Base-by-base conservation (phyloP, 1,284 basidiomycete species). In the Moesziomyces globuligerus region DNA sequence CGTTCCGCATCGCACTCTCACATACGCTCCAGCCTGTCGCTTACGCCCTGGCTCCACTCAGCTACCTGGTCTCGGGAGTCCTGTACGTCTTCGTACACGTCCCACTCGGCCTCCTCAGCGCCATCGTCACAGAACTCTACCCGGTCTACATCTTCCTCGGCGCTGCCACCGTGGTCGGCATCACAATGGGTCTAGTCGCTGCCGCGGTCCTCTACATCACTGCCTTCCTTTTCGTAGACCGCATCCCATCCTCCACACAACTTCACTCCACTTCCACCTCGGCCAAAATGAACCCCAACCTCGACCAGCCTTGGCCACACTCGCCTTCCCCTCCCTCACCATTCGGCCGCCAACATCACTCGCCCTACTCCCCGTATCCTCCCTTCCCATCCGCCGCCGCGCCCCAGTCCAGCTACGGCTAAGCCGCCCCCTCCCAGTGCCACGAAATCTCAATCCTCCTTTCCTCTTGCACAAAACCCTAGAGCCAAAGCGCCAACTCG, bases 81-180 rank as follows among this genome's bases (percentile, higher is more conserved):
- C 3, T 56, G 1, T 74, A 48, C 43, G 15, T 74, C 21, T 70
- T 74, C 32, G 10, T 67, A 39, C 34, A 37, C 7, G 48, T 41
- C 0, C 72, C 72, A 0, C 25, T 26, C 4, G 1, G 10, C 7
- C 4, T 67, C 0, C 20, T 72, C 10, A 21, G 13, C 4, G 23
- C 20, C 1, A 7, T 68, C 0, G 59, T 25, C 1, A 47, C 13
- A 2, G 72, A 74, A 25, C 36, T 74, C 17, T 74, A 74, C 29
- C 72, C 72, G 1, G 58, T 74, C 11, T 74, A 74, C 48, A 55
- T 74, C 48, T 74, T 74, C 34, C 29, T 74, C 0, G 72, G 72
- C 1, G 65, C 60, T 5, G 72, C 72, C 0, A 51, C 28, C 17
- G 51, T 60, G 13, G 45, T 74, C 0, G 72, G 72, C 0, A 11